Percentiles rank a stretch among this genome's conserved stretches.
Evolutionary conservation across 2,329 filamentous ascomycete species (phyloP).

Genomic region (Penicillium sp.): DNA sequence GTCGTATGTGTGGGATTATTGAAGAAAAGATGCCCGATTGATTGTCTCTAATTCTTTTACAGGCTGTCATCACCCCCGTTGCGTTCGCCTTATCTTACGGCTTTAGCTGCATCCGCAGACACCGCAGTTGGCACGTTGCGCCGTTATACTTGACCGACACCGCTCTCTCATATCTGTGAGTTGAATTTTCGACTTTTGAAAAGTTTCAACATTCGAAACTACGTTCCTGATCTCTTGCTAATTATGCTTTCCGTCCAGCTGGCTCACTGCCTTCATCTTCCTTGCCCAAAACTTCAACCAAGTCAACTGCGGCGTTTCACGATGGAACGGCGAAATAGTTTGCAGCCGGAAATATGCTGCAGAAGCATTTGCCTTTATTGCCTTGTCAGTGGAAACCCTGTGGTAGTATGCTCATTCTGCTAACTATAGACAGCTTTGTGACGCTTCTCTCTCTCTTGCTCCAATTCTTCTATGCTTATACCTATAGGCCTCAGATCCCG

Average conservation of each 20-base stretch:
- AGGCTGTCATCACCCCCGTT: constrained; percentile 19
- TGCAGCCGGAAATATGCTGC: constrained; percentile 27
- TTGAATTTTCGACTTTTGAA: not conserved
- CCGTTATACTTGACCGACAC: constrained; percentile 17
- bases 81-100: constrained; percentile 8
- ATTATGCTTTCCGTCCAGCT: constrained; percentile 11
- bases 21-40: not conserved
- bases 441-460: not conserved
- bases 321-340: constrained; percentile 24
- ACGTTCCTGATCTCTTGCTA: not conserved
- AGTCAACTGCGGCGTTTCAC: constrained; percentile 16
- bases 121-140: constrained; percentile 18
- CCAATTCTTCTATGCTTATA: constrained; percentile 1
- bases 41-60: not conserved
- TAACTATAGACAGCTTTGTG: not conserved
- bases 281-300: constrained; percentile 24
- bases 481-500: not conserved
- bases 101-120: constrained; percentile 14
- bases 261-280: constrained; percentile 29
- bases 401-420: not conserved
- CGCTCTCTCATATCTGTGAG: constrained; percentile 25
- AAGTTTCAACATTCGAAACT: not conserved
- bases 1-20: constrained; percentile 15
- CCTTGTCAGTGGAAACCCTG: constrained; percentile 18
- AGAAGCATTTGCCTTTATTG: constrained; percentile 28